Evolutionary conservation across 306 rosid species (phyloP).

Genomic region (Dalbergia cultrata): DNA sequence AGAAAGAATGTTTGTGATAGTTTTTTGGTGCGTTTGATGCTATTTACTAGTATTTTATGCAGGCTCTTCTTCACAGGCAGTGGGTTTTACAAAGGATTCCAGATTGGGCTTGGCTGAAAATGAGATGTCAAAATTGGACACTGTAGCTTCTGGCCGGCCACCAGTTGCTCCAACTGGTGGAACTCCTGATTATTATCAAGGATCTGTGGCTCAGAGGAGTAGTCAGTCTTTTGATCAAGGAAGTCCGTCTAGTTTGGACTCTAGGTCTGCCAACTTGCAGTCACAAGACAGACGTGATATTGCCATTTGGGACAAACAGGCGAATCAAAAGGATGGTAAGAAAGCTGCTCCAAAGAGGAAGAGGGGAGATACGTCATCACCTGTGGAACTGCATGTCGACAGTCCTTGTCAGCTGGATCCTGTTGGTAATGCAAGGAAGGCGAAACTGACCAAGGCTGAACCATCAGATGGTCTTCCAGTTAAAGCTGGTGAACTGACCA

Average conservation of each 20-base stretch:
- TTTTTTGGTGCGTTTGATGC: constrained; percentile 37
- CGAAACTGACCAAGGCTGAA: constrained; percentile 81
- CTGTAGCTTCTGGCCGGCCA: constrained; percentile 80
- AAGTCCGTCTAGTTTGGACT: constrained; percentile 98
- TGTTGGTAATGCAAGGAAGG: constrained; percentile 77
- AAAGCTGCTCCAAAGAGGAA: constrained; percentile 79
- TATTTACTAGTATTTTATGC: constrained; percentile 43
- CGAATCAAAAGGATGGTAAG: constrained; percentile 78
- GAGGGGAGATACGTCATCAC: constrained; percentile 81
- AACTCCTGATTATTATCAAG: constrained; percentile 89
- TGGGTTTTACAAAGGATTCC: constrained; percentile 70
- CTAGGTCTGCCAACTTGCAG: constrained; percentile 98
- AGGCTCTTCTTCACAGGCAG: constrained; percentile 84
- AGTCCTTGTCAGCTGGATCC: constrained; percentile 71
- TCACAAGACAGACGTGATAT: constrained; percentile 92
- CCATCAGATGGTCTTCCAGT: constrained; percentile 65
- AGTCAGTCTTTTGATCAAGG: constrained; percentile 92
- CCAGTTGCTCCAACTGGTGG: constrained; percentile 81
- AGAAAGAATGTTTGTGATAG: constrained; percentile 29
- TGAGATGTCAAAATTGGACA: constrained; percentile 77
- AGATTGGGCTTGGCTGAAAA: constrained; percentile 72
- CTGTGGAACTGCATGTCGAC: constrained; percentile 70
- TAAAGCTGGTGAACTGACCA: constrained; percentile 69
- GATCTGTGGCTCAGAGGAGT: constrained; percentile 81
- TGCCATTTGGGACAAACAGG: constrained; percentile 72